Percentiles rank a stretch among this genome's conserved stretches.
Conservation (phyloP, 768 basidiomycete genomes). For the Paxillus involutus region DNA sequence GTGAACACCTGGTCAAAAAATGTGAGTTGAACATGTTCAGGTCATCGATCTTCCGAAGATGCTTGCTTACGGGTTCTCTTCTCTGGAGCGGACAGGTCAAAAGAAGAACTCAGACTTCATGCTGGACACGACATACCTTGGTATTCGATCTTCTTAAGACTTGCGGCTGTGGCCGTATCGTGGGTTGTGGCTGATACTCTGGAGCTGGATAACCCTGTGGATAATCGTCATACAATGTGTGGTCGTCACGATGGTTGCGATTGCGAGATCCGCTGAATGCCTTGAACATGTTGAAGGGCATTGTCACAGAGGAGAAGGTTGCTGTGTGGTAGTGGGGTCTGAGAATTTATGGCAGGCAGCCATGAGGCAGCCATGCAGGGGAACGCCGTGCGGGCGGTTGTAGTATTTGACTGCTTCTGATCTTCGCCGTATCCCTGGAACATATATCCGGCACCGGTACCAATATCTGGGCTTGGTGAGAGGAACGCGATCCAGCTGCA, state of each 20-base stretch:
- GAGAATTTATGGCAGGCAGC: slow-evolving; percentile 27
- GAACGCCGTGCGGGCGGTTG: slow-evolving; percentile 25
- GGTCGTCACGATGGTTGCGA: slow-evolving; percentile 27
- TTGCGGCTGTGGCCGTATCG: slow-evolving; percentile 20
- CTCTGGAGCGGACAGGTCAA: slow-evolving; percentile 24
- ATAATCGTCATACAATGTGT: slow-evolving; percentile 23
- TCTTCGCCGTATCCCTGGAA: not conserved
- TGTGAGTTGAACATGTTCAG: slow-evolving; percentile 8
- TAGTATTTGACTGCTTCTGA: not conserved
- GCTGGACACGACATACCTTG: slow-evolving; percentile 19
- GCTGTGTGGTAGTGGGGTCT: slow-evolving; percentile 12
- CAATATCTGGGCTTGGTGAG: not conserved
- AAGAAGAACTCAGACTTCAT: not conserved
- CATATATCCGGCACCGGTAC: too few relatives aligned
- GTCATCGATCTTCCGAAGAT: not conserved
- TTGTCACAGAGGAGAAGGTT: slow-evolving; percentile 24
- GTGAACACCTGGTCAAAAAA: slow-evolving; percentile 26
- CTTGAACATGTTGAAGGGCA: slow-evolving; percentile 39
- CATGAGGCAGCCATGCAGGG: slow-evolving; percentile 28
- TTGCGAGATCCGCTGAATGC: slow-evolving; percentile 34
- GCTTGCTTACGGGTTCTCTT: slow-evolving; percentile 29
- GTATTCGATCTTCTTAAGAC: slow-evolving; percentile 27
- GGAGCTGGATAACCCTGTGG: slow-evolving; percentile 28
- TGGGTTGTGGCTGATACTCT: slow-evolving; percentile 24
- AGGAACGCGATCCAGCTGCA: slow-evolving; percentile 5